These are phyloP conservation scores for Achaetomium macrosporum DNA, from an alignment of 2,329 filamentous ascomycete species.

Conservation along the genomic window DNA sequence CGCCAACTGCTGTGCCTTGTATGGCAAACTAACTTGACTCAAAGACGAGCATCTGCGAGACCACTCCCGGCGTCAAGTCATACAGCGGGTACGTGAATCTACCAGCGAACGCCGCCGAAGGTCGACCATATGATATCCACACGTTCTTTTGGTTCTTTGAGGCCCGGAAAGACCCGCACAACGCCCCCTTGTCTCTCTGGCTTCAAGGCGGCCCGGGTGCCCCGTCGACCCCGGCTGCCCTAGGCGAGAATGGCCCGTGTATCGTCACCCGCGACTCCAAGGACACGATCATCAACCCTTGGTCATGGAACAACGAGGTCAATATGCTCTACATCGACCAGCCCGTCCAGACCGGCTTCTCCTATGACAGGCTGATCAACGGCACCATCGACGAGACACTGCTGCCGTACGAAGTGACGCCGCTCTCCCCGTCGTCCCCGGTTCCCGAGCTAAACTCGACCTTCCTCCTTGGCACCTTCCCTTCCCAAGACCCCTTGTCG, in stretches of 20 bases:
- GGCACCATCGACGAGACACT: slow-evolving; percentile 21
- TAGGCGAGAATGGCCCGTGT: slow-evolving; percentile 22
- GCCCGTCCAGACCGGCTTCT: slow-evolving; percentile 33
- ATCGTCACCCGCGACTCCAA: slow-evolving; percentile 45
- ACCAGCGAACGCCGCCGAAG: slow-evolving; percentile 10
- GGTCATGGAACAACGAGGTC: slow-evolving; percentile 54
- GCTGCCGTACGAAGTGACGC: slow-evolving; percentile 10
- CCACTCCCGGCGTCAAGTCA: slow-evolving; percentile 18
- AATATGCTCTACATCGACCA: slow-evolving; percentile 65
- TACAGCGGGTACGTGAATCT: slow-evolving; percentile 22
- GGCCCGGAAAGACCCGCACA: slow-evolving; percentile 16
- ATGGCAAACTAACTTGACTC: neutral
- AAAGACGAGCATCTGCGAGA: slow-evolving; percentile 20
- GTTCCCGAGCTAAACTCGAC: slow-evolving; percentile 16
- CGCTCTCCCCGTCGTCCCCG: slow-evolving; percentile 1
- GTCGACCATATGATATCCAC: slow-evolving; percentile 14
- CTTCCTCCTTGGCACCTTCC: slow-evolving; percentile 12
- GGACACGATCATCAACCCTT: slow-evolving; percentile 45
- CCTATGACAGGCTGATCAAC: slow-evolving; percentile 27
- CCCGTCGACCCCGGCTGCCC: slow-evolving; percentile 2
- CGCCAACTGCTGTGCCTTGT: too few species aligned
- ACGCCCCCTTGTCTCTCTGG: slow-evolving; percentile 22
- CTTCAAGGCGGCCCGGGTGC: slow-evolving; percentile 23
- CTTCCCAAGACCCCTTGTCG: slow-evolving; percentile 10
- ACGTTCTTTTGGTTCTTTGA: slow-evolving; percentile 24